Base-by-base conservation (phyloP, 345 rosid genomes). In the Melaleuca alternifolia region DNA sequence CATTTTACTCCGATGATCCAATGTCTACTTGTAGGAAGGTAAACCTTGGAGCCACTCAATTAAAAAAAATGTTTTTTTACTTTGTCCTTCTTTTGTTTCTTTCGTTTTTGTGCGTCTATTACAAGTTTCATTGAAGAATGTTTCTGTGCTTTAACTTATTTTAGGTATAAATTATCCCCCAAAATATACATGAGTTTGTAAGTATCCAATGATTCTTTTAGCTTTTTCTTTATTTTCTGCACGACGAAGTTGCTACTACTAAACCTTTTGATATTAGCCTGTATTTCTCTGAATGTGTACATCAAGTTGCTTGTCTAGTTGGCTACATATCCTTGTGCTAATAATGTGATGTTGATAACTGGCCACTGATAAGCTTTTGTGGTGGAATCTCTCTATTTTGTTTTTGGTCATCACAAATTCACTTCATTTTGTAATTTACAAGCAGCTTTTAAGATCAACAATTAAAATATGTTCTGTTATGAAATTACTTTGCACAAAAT, bases 1-100 rank as follows among this genome's bases (percentile, higher is more conserved):
- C 99, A 51, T 96, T 97, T 89, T 96, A 97, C 89, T 96, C 99
- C n/a, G 99, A 97, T 89, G 99, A 96, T 90, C 98, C 99, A 6
- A 93, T 96, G 99, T 93, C 98, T 87, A 96, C 98, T 18, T 96
- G 99, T 92, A 92, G 97, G 88, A 97, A 96, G 98, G 98, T 95
- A 92, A 71, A 51, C 53, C 48, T 8, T 61, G 79, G 84, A 71
- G 87, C 83, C 79, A 81, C 51, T 84, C 18, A 62, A 84, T 15
- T 77, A 50, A 81, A 5, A 16, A 71, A 59, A n/a, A 26, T 23
- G 48, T 21, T 21, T 18, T 5, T 84, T 26, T 84, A 26, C 50
- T 24, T 46, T 26, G 51, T 84, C 33, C 37, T 20, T 20, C 24
- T 84, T 84, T 54, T 54, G 16, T 59, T 50, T 52, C 21, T 23